Evolutionary conservation across 441 rosid species (phyloP), one percentile per base, ranked within the genome.

Genomic region (Sinapis alba): DNA sequence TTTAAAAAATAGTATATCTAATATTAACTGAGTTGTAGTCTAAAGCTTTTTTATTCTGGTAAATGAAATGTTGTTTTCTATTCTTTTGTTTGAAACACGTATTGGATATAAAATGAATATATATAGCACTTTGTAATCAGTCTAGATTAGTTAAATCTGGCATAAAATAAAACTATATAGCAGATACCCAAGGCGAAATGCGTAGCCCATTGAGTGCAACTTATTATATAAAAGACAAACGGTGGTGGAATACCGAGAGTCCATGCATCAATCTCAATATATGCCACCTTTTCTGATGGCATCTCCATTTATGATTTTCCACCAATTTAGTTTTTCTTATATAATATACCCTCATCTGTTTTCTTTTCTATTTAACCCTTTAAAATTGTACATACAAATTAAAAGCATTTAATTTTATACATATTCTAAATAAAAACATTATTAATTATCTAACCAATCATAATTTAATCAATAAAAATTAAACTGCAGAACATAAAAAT

Each of bases 221-320:
- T 43, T 43, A 41, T 41, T 41, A 41, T 21, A 50, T 5, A 61
- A n/a, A 8, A 51, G 26, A 62, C 5, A 54, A 64, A 32, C 0
- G 62, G 45, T 65, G 68, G 76, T 71, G 62, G 72, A 32, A 65
- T 71, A 77, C 63, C 68, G 20, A 77, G 80, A 71, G 71, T 71
- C 80, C 68, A 77, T 77, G 76, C 71, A 69, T 76, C 75, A 76
- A 71, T 77, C 76, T 77, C 45, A 77, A 71, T 18, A 27, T 47
- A 71, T 71, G 76, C 72, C 38, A 64, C 62, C 72, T 70, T 70
- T 70, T 76, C 5, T 76, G 51, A 66, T 76, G 76, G 75, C 80
- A 77, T 71, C 72, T 71, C 76, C 45, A 71, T 71, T 77, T 71
- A 71, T 77, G 56, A 58, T 47, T 58, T 71, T 77, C 72, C 30